phyloP scores from a whole-genome alignment of 1,284 basidiomycete species.

The Blastosporella zonata region DNA sequence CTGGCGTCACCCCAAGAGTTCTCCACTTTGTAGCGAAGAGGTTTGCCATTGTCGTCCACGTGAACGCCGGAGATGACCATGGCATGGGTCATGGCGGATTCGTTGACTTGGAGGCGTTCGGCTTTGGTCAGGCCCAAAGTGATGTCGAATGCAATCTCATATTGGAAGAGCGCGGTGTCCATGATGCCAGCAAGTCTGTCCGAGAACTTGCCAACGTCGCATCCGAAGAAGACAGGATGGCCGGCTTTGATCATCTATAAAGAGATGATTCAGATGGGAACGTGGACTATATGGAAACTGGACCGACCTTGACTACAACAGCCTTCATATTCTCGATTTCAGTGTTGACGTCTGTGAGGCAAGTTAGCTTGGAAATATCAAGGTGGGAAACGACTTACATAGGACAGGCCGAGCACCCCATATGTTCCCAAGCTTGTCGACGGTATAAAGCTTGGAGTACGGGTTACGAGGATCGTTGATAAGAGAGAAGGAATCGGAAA shows the following conservation, averaged over 20 bases:
- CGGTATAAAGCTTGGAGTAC: constrained; percentile 85
- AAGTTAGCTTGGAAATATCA: constrained; percentile 4
- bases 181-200: constrained; percentile 74
- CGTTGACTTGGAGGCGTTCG: constrained; percentile 77
- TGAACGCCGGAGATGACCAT: constrained; percentile 96
- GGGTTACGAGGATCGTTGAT: constrained; percentile 93
- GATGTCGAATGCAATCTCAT: constrained; percentile 70
- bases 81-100: constrained; percentile 89
- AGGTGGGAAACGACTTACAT: constrained; percentile 47
- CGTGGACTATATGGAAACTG: background rate
- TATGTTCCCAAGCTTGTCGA: constrained; percentile 90
- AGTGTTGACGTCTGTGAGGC: constrained; percentile 82
- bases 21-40: constrained; percentile 90
- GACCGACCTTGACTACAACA: constrained; percentile 64
- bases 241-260: constrained; percentile 78
- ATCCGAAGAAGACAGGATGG: constrained; percentile 92
- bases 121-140: constrained; percentile 74
- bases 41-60: constrained; percentile 70
- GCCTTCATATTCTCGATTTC: constrained; percentile 78
- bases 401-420: constrained; percentile 82
- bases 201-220: constrained; percentile 82
- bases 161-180: constrained; percentile 83
- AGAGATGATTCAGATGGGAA: background rate
- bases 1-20: constrained; percentile 88
- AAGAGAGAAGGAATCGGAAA: constrained; percentile 80